A percentile compares a stretch with the other conserved stretches of the same genome.
phyloP scores from a whole-genome alignment of 495 filamentous ascomycete genomes.

The Evernia prunastri region DNA sequence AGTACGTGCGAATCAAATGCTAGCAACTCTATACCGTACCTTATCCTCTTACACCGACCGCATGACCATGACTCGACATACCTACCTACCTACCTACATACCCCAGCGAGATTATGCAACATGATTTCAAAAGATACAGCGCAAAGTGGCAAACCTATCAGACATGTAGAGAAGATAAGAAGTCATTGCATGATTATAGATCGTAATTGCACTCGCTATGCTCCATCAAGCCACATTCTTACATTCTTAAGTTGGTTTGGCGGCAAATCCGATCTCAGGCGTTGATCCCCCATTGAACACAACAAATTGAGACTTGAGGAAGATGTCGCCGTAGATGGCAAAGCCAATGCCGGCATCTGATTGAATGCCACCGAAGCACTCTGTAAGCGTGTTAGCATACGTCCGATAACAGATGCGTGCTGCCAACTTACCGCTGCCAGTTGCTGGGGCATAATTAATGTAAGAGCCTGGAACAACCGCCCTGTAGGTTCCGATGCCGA shows the following conservation, averaged over 20 bases:
- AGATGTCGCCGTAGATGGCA: constrained; percentile 70
- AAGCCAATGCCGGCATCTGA: constrained; percentile 54
- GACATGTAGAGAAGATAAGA: background rate
- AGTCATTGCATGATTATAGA: background rate
- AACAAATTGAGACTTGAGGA: constrained; percentile 72
- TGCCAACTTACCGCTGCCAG: constrained; percentile 30
- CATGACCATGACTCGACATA: constrained; percentile 2
- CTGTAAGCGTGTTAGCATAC: constrained; percentile 27
- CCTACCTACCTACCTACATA: too few species aligned
- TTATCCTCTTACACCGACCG: background rate
- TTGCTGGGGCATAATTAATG: constrained; percentile 41
- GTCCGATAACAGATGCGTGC: background rate
- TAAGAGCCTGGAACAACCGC: constrained; percentile 40
- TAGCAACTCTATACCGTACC: background rate
- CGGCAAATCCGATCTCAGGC: constrained; percentile 58
- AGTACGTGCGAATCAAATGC: background rate
- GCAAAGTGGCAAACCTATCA: background rate
- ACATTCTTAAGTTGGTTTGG: constrained; percentile 30
- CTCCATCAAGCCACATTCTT: background rate
- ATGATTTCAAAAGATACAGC: background rate
- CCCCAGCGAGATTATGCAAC: background rate
- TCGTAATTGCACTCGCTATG: background rate
- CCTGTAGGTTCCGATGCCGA: constrained; percentile 47
- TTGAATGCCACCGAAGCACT: constrained; percentile 62
- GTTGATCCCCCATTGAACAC: constrained; percentile 56